These are phyloP conservation scores for Kodamaea fungicola DNA, from an alignment of 1,139 yeast genomes.

Conservation along the genomic window DNA sequence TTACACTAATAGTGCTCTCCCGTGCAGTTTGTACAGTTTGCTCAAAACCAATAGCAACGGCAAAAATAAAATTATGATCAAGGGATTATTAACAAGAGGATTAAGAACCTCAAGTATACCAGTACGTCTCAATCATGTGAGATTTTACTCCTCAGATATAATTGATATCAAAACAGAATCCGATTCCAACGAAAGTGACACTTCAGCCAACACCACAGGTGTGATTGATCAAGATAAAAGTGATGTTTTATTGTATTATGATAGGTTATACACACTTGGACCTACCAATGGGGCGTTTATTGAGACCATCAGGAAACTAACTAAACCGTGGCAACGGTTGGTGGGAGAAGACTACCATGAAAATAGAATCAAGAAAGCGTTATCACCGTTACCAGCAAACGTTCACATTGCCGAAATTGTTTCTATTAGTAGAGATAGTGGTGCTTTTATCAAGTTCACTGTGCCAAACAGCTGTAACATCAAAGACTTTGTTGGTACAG, in stretches of 20 bases:
- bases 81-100: constrained; percentile 1
- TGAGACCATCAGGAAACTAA: constrained; percentile 19
- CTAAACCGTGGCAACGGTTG: constrained; percentile 13
- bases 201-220: constrained; percentile 41
- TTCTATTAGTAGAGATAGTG: constrained; percentile 81
- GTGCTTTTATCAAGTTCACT: constrained; percentile 79
- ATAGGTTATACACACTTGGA: constrained; percentile 33
- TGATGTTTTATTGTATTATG: constrained; percentile 39
- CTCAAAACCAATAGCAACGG: too few relatives aligned
- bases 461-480: constrained; percentile 51
- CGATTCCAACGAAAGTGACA: constrained; percentile 29
- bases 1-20: too few relatives aligned
- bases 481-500: constrained; percentile 47
- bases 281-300: constrained; percentile 11
- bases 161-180: constrained; percentile 32
- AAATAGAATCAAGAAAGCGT: constrained; percentile 19
- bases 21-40: too few relatives aligned
- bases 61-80: neutral
- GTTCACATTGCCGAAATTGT: constrained; percentile 44
- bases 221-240: constrained; percentile 33
- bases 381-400: constrained; percentile 32
- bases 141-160: constrained; percentile 26
- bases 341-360: constrained; percentile 16
- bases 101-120: neutral
- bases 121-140: constrained; percentile 1